phyloP scores from a whole-genome alignment of 2,329 filamentous ascomycete genomes.

The Emergomyces africanus region DNA sequence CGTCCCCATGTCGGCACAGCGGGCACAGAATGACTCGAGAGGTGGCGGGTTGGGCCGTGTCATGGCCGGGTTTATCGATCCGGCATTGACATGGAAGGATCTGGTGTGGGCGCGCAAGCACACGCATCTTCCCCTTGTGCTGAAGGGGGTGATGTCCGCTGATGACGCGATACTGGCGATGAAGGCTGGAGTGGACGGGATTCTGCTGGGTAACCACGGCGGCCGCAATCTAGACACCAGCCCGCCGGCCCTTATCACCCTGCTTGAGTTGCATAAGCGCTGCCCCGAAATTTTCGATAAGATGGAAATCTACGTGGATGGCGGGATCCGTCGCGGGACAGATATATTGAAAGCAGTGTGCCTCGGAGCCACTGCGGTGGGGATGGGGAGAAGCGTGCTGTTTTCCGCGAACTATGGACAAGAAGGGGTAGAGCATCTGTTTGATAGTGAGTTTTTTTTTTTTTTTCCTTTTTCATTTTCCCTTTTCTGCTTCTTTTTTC shows the following conservation, averaged over 20 bases:
- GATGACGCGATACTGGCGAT: conserved; percentile 42
- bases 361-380: conserved; percentile 42
- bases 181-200: conserved; percentile 39
- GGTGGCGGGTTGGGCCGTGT: conserved; percentile 41
- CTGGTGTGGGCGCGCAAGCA: conserved; percentile 40
- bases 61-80: conserved; percentile 42
- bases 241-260: conserved; percentile 37
- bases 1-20: conserved; percentile 33
- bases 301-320: conserved; percentile 42
- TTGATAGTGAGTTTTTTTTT: conserved; percentile 38
- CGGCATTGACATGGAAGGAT: conserved; percentile 41
- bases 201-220: conserved; percentile 47
- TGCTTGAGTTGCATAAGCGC: conserved; percentile 39
- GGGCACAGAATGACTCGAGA: conserved; percentile 38
- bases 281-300: conserved; percentile 39
- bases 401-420: conserved; percentile 43
- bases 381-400: conserved; percentile 41
- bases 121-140: conserved; percentile 39
- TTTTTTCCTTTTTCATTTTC: not conserved
- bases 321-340: conserved; percentile 40
- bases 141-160: conserved; percentile 46
- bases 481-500: not conserved
- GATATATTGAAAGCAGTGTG: conserved; percentile 44
- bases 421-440: conserved; percentile 41
- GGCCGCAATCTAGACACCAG: conserved; percentile 43